phyloP scores from a whole-genome alignment of 805 yeast species.

The Hagleromyces aurorensis region DNA sequence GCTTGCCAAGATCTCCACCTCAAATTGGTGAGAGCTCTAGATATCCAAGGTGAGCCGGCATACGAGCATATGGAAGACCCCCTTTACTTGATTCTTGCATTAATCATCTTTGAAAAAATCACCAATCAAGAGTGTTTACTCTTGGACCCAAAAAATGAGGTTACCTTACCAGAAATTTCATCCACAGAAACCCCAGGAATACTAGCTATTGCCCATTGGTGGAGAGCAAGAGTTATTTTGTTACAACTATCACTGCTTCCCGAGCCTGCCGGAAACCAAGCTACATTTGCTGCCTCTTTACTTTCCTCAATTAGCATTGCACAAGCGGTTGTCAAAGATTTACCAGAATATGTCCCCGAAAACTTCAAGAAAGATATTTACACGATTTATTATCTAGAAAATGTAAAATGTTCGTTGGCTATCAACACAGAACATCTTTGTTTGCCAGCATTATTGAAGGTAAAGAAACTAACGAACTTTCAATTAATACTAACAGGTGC shows the following conservation, averaged over 20 bases:
- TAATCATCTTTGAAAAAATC: conserved; percentile 38
- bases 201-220: conserved; percentile 54
- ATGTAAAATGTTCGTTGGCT: conserved; percentile 54
- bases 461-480: conserved; percentile 51
- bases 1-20: conserved; percentile 13
- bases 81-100: conserved; percentile 36
- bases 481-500: conserved; percentile 75
- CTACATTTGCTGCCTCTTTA: conserved; percentile 32
- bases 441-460: conserved; percentile 45
- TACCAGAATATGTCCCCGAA: conserved; percentile 24
- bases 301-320: conserved; percentile 24
- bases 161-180: conserved; percentile 15
- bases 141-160: conserved; percentile 11
- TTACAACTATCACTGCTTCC: conserved; percentile 55
- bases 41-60: conserved; percentile 61
- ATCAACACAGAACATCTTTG: conserved; percentile 58
- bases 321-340: conserved; percentile 18
- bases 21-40: conserved; percentile 32
- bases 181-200: conserved; percentile 28
- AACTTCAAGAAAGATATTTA: conserved; percentile 34
- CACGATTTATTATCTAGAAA: conserved; percentile 53
- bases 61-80: conserved; percentile 53
- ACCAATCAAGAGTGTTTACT: conserved; percentile 30
- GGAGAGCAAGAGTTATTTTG: conserved; percentile 65
- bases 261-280: conserved; percentile 47